Evolutionary conservation across 2,329 filamentous ascomycete species (phyloP).

Genomic region (Ophiobolus disseminans): DNA sequence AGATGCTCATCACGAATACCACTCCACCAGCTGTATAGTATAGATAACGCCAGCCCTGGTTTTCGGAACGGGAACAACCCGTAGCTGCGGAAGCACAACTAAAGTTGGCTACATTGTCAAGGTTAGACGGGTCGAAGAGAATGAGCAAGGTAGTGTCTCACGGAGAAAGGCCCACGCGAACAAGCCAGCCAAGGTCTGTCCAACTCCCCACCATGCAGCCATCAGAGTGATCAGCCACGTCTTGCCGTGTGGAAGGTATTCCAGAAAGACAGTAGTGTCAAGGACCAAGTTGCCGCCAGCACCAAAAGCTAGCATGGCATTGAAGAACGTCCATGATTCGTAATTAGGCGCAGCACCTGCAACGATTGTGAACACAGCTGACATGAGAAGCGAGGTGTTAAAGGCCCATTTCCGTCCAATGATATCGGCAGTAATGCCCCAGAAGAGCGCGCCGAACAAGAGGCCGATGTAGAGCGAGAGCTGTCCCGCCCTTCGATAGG

Average conservation of each 20-base stretch:
- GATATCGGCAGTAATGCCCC: slow-evolving; percentile 26
- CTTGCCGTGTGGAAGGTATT: slow-evolving; percentile 28
- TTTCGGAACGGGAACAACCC: slow-evolving; percentile 16
- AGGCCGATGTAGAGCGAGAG: slow-evolving; percentile 53
- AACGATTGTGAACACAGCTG: slow-evolving; percentile 29
- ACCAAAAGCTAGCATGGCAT: slow-evolving; percentile 30
- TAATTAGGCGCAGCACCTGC: slow-evolving; percentile 32
- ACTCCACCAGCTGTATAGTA: slow-evolving; percentile 27
- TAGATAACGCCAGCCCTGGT: slow-evolving; percentile 36
- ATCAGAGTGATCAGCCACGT: slow-evolving; percentile 33
- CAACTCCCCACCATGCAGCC: slow-evolving; percentile 30
- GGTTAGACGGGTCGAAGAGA: background rate
- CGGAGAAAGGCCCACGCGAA: slow-evolving; percentile 50
- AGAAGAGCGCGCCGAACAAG: slow-evolving; percentile 47
- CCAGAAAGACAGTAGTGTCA: slow-evolving; percentile 34
- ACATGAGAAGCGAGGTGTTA: slow-evolving; percentile 30
- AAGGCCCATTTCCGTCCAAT: slow-evolving; percentile 21
- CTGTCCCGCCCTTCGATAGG: slow-evolving; percentile 42
- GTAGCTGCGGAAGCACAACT: slow-evolving; percentile 12
- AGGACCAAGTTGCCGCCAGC: slow-evolving; percentile 37
- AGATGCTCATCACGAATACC: slow-evolving; percentile 24
- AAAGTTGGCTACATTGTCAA: slow-evolving; percentile 46
- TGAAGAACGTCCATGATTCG: slow-evolving; percentile 25
- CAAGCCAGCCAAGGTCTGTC: slow-evolving; percentile 29
- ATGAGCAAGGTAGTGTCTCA: background rate